Evolutionary conservation across 2,329 filamentous ascomycete species (phyloP), one percentile per base, ranked within the genome.

Genomic region (Tetracladium maxilliforme): DNA sequence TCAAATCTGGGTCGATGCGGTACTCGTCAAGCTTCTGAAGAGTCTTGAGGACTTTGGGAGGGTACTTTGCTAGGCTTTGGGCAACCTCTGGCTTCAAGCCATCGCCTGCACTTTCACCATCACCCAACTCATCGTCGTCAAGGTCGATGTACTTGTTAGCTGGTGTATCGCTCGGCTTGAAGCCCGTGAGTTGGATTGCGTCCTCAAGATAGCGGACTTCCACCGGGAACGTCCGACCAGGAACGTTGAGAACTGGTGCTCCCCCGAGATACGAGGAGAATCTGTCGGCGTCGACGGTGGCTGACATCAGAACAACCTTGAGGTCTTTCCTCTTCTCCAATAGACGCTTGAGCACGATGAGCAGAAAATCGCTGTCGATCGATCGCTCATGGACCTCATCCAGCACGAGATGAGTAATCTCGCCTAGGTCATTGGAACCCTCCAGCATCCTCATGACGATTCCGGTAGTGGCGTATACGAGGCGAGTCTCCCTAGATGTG

Each of bases 381-480:
- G 83, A 81, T 33, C 87, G 73, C 48, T 98, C 90, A 44, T 98
- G 90, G 3, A 95, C 87, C 51, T 98, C 90, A 43, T 98, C 90
- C n/a, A 98, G 72, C 22, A 98, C 73, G 31, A 98, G 56, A 52
- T 95, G 90, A 1, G 87, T 93, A 26, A 98, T 75, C 34, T 94
- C 87, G 29, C 72, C 68, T 21, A 98, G 66, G 28, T 92, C 79
- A 34, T 83, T 79, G 0, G 82, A 80, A 7, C 77, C 76, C 48
- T 98, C 90, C 10, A 98, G 62, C 87, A 98, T 95, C 15, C 90
- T 74, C 61, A 98, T 81, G n/a, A 98, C 83, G 30, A 98, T 92
- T 56, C 90, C 71, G 6, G 71, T 78, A 3, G 78, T 94, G 26
- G 90, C 90, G 50, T 84, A 98, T 6, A 95, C 71, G 14, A 98